phyloP scores from a whole-genome alignment of 805 yeast genomes.

The Saccharomyces eubayanus region DNA sequence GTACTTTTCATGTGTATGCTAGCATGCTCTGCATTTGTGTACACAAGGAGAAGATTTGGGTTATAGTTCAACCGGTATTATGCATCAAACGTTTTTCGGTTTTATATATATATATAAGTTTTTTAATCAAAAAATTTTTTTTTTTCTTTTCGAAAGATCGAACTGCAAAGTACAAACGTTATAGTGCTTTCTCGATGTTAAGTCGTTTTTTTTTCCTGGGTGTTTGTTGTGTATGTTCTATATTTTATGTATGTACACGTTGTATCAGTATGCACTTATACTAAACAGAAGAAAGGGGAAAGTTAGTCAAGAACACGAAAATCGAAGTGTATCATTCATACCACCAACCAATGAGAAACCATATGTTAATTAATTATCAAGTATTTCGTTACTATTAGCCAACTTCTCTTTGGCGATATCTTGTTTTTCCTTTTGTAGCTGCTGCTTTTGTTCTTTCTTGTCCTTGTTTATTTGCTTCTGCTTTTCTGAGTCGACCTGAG shows the following conservation, averaged over 20 bases:
- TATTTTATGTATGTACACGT: background rate
- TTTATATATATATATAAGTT: background rate
- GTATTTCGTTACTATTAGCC: background rate
- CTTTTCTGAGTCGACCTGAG: constrained; percentile 9
- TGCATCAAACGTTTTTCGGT: background rate
- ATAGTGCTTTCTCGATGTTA: background rate
- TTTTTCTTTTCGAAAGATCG: background rate
- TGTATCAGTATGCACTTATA: background rate
- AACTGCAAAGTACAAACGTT: background rate
- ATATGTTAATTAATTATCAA: background rate
- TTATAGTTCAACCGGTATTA: constrained; percentile 9
- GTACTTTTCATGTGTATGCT: constrained; percentile 38
- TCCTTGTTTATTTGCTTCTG: constrained; percentile 2
- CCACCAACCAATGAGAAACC: background rate
- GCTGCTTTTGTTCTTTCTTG: background rate
- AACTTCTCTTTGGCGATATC: background rate
- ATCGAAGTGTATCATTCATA: background rate
- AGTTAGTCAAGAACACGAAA: background rate
- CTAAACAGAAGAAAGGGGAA: background rate
- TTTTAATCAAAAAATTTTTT: background rate
- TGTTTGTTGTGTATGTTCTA: background rate
- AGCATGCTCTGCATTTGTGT: constrained; percentile 40
- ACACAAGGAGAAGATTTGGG: constrained; percentile 40
- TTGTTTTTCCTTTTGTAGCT: background rate
- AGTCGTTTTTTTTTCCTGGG: background rate